Evolutionary conservation across 2,329 filamentous ascomycete species (phyloP), one percentile per base, ranked within the genome.

Genomic region (Epichloe hybrida): DNA sequence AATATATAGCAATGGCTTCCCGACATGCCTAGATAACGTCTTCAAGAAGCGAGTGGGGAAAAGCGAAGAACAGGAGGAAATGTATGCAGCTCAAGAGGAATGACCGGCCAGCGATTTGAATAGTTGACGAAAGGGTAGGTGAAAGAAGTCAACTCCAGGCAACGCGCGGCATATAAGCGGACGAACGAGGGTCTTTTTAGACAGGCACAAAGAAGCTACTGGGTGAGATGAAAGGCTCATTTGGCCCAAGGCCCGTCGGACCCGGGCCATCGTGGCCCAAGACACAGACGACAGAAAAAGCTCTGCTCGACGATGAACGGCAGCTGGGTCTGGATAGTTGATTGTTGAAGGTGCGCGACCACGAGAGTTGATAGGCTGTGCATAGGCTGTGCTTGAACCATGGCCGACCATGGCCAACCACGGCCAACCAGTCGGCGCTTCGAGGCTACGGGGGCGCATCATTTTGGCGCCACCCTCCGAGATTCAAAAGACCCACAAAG

Each of bases 381-480:
- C 54, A 52, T 51, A 37, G 23, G 23, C 23, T 27, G 23, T 27
- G 23, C 23, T 27, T 27, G 23, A 53, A 57, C 27, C 27, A 31
- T 17, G 56, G 53, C 58, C 57, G 53, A 54, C 64, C 63, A 66
- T 1, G 23, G 23, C 23, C 23, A 53, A 57, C 27, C 27, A 31
- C 4, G 56, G 53, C 58, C 57, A 54, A 53, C 64, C 63, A 66
- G 63, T 66, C 59, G 63, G 64, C 64, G 64, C 63, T 58, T 64
- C 62, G 61, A 58, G 62, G 62, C 52, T 46, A 51, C 50, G 59
- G 56, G 59, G 59, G 60, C 59, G 62, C 62, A 61, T 62, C 62
- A 62, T 60, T 65, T 65, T 42, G 66, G 63, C 62, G 60, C 64
- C 64, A 60, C 61, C 60, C 64, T 64, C 51, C 58, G 59, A 64